Evolutionary conservation across 2,329 filamentous ascomycete species (phyloP).

Genomic region (Stachybotrys echinatus): DNA sequence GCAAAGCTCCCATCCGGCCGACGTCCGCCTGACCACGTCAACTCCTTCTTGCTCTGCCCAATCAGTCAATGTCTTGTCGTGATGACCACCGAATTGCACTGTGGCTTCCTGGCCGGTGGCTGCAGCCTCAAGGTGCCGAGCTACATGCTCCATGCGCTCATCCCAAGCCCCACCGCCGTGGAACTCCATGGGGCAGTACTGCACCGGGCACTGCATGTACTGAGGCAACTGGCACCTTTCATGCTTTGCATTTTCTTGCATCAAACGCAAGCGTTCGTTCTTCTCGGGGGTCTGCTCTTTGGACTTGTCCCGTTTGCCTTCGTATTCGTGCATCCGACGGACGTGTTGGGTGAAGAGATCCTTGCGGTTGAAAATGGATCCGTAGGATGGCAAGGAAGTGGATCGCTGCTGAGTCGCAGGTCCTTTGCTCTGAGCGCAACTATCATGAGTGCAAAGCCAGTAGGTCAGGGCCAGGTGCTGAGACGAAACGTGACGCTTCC

Average conservation of each 20-base stretch:
- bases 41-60: constrained; percentile 34
- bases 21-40: constrained; percentile 25
- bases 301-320: constrained; percentile 30
- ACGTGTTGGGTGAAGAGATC: constrained; percentile 88
- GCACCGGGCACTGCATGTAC: constrained; percentile 55
- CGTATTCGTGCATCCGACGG: constrained; percentile 72
- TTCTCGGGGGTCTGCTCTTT: constrained; percentile 30
- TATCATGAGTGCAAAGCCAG: constrained; percentile 69
- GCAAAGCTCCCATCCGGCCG: constrained; percentile 26
- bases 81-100: constrained; percentile 32
- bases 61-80: constrained; percentile 30
- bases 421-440: constrained; percentile 35
- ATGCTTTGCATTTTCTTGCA: constrained; percentile 55
- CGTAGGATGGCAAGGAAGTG: constrained; percentile 40
- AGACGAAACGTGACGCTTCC: constrained; percentile 82
- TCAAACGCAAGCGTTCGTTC: constrained; percentile 49
- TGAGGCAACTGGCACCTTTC: constrained; percentile 58
- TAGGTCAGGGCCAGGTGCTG: constrained; percentile 72
- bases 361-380: constrained; percentile 77
- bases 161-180: constrained; percentile 66
- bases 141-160: constrained; percentile 81
- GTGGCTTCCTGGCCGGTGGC: constrained; percentile 17
- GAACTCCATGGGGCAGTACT: constrained; percentile 57
- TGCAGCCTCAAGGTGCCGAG: constrained; percentile 63
- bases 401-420: constrained; percentile 8